Conservation (phyloP, 306 rosid species). For the Glycyrrhiza uralensis region DNA sequence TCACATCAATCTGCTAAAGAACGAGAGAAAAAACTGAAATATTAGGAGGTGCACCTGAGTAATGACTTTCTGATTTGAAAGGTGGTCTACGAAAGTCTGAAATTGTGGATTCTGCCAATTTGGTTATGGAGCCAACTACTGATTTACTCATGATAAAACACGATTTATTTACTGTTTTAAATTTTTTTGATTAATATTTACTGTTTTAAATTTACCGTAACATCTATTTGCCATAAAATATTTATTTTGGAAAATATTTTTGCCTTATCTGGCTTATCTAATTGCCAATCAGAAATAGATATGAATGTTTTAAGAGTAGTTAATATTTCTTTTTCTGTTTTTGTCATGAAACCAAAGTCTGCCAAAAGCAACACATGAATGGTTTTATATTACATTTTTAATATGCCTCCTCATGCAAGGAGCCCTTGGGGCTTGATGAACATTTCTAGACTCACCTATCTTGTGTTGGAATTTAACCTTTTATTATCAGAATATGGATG, state of each 20-base stretch:
- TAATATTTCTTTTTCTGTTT: background rate
- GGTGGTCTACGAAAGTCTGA: background rate
- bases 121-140: background rate
- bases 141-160: background rate
- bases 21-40: background rate
- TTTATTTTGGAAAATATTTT: background rate
- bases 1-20: constrained; percentile 1
- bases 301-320: background rate
- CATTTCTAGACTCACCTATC: background rate
- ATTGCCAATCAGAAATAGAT: background rate
- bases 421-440: background rate
- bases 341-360: background rate
- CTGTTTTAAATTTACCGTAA: background rate
- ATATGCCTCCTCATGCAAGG: background rate
- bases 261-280: background rate
- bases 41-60: background rate
- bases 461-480: background rate
- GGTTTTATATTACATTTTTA: background rate
- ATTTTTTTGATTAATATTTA: too few relatives aligned
- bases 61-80: background rate
- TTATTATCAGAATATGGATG: background rate
- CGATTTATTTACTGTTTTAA: background rate
- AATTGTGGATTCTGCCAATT: background rate
- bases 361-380: background rate
- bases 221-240: background rate